Evolutionary conservation across 257 asterid genomes (phyloP), one percentile per base, ranked within the genome.

Genomic region (Solanum raphanifolium): DNA sequence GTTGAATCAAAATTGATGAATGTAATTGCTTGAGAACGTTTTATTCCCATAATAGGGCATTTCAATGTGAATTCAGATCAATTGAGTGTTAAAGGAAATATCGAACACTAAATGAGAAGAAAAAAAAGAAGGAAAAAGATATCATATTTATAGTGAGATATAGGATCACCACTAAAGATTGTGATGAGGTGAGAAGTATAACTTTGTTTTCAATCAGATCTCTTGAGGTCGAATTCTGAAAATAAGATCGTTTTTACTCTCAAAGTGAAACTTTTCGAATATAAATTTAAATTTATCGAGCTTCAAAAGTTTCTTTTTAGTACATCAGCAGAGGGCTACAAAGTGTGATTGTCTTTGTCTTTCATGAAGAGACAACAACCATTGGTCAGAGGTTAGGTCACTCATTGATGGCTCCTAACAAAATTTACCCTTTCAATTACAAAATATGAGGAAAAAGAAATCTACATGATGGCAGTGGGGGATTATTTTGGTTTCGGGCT

Each of bases 251-350:
- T 5, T 25, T 65, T n/a, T 9, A 65, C 5, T 21, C 7, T 72
- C 7, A 18, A 72, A 0, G 2, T 35, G 2, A 34, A 35, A 1
- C 0, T 2, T 73, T 73, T 3, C 2, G 0, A 1, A 9, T 5
- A 73, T 21, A 73, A 73, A 34, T 34, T 32, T 73, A 35, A 9
- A 21, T 20, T 73, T 2, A 9, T 9, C 15, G 2, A 72, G 15
- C 4, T 32, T 0, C 7, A 31, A 71, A 31, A n/a, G n/a, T n/a
- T n/a, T n/a, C n/a, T n/a, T n/a, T n/a, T n/a, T n/a, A n/a, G n/a
- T n/a, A 13, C 85, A 43, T 81, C 68, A 46, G 6, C 85, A 39
- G 0, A 78, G 16, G 31, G 38, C 16, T 29, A 25, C 55, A 8
- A 27, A 43, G 41, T 46, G 85, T 81, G 41, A 18, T 48, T 48